Base-by-base conservation (phyloP, 1,284 basidiomycete genomes). In the Peniophora sp. region DNA sequence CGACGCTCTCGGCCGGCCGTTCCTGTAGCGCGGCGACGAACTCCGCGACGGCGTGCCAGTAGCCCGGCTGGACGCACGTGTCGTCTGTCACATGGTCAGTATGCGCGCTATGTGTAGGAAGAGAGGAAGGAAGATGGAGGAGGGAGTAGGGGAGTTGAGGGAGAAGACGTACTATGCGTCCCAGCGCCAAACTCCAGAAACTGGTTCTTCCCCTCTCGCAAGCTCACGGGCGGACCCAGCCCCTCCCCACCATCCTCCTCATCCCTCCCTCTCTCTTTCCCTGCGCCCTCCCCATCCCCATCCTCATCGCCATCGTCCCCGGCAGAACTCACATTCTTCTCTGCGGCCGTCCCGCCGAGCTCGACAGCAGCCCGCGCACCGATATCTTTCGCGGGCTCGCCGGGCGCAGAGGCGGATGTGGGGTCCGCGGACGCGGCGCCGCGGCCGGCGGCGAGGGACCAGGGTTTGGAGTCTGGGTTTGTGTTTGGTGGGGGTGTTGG, bases 1-100 rank as follows among this genome's bases (percentile, higher is more conserved):
- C 27, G 27, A 32, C 27, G 27, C 27, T 32, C 27, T 32, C 27
- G 6, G 27, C 27, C 5, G 27, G 27, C 12, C 27, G 27, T 6
- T 32, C 37, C 15, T 41, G n/a, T 12, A 62, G 54, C 42, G 54
- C 44, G 14, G 51, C 53, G 15, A 69, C 50, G 50, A 69, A 69
- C 24, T 64, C 59, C 1, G 57, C 52, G 9, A 69, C 54, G 2
- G 61, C 57, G 12, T 58, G 52, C 67, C 67, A 69, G 50, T 69
- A 69, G 1, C 64, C 65, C 2, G 55, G 57, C 52, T 68, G 66
- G 5, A 68, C 57, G 49, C 66, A 69, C 8, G 67, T 69, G 55
- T 68, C 67, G 48, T 69, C 67, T 69, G 50, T 15, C 47, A 3
- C 15, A 20, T 39, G 3, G 24, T 48, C 15, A 24, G 12, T 12